phyloP scores from a whole-genome alignment of 495 filamentous ascomycete species.

The Letharia columbiana region DNA sequence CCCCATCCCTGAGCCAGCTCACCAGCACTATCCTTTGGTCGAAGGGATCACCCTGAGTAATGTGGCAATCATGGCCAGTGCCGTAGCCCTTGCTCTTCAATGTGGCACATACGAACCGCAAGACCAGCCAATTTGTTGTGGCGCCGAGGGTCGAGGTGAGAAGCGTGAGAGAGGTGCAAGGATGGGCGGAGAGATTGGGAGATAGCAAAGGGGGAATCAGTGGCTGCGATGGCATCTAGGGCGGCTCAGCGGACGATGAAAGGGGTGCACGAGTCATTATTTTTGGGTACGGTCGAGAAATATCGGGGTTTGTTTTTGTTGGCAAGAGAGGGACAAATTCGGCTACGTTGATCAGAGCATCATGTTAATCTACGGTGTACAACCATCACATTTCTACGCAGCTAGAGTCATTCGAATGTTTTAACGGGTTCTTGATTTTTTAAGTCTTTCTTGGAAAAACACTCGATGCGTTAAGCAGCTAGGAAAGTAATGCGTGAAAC shows the following conservation, averaged over 20 bases:
- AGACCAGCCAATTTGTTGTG: constrained; percentile 64
- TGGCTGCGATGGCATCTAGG: constrained; percentile 41
- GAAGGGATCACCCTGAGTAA: background rate
- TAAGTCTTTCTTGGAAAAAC: background rate
- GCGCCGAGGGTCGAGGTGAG: constrained; percentile 66
- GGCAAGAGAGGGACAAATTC: too few relatives aligned
- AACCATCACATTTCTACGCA: background rate
- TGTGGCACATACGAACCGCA: constrained; percentile 53
- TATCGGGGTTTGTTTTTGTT: too few relatives aligned
- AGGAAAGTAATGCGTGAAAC: background rate
- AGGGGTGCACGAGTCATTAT: background rate
- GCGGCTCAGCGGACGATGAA: constrained; percentile 1
- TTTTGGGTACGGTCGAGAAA: background rate
- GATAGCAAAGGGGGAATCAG: constrained; percentile 51
- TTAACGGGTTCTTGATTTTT: background rate
- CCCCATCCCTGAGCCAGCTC: constrained; percentile 65
- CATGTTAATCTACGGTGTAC: background rate
- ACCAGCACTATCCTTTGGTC: constrained; percentile 57
- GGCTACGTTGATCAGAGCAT: background rate
- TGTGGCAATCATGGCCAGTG: constrained; percentile 12
- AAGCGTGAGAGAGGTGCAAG: constrained; percentile 52
- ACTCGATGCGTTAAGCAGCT: too few relatives aligned
- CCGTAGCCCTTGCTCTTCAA: constrained; percentile 28
- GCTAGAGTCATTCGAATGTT: background rate
- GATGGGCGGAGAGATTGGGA: constrained; percentile 24